Evolutionary conservation across 352 stramenopile species (phyloP).

Genomic region (Globisporangium lucens): DNA sequence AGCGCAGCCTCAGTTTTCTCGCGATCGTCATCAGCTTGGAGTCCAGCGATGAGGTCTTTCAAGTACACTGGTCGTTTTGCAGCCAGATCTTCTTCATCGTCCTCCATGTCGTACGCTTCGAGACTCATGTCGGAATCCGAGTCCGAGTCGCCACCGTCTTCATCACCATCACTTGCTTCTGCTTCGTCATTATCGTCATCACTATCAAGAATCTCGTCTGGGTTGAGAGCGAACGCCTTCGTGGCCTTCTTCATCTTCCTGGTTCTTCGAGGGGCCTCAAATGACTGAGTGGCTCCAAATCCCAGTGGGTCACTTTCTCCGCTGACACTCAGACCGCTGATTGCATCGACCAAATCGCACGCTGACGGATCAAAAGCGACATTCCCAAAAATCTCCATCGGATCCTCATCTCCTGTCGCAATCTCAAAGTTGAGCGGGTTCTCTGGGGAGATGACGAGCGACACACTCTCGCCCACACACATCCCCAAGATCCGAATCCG

Average conservation of each 20-base stretch:
- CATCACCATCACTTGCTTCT: constrained; percentile 6
- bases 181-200: constrained; percentile 34
- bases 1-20: constrained; percentile 56
- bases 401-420: constrained; percentile 25
- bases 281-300: not conserved
- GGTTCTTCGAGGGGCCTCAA: not conserved
- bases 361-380: constrained; percentile 22
- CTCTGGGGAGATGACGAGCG: constrained; percentile 52
- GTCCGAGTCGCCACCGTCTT: constrained; percentile 25
- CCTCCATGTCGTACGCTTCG: constrained; percentile 59
- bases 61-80: constrained; percentile 63
- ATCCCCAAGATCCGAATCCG: constrained; percentile 58
- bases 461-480: constrained; percentile 67
- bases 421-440: constrained; percentile 67
- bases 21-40: constrained; percentile 57
- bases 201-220: constrained; percentile 59
- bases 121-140: constrained; percentile 73
- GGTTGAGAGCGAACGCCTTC: constrained; percentile 36
- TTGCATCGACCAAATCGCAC: constrained; percentile 16
- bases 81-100: constrained; percentile 67
- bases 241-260: constrained; percentile 12
- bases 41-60: constrained; percentile 52
- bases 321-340: not conserved
- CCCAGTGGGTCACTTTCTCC: not conserved
- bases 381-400: constrained; percentile 33